Evolutionary conservation across 495 filamentous ascomycete species (phyloP), one percentile per base, ranked within the genome.

Genomic region (Hypoxylon trugodes): DNA sequence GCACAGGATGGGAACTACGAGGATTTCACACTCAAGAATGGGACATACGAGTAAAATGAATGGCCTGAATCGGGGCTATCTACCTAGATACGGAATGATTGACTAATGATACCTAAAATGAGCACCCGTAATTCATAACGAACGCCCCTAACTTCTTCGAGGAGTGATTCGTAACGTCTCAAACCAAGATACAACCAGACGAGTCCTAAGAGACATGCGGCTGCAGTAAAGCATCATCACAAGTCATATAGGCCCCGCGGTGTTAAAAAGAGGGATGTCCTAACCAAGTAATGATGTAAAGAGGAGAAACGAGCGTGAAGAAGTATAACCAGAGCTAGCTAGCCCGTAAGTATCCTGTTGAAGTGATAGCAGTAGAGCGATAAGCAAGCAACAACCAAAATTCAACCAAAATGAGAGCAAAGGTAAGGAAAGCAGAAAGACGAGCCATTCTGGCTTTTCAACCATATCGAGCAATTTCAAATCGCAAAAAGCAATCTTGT

Each of bases 51-150:
- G 53, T 56, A 60, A 28, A 68, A 63, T 59, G 59, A 68, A 68
- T 64, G 65, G 46, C 41, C 43, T 61, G 28, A 46, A 18, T 55
- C 32, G 40, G 49, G 41, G 41, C 49, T 62, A 59, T 68, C 53
- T 68, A 68, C 52, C 65, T 55, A 59, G 52, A 54, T 54, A 59
- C 41, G 47, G 28, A 59, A 64, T 32, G 65, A 64, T 41, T 51
- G 65, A 64, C 59, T 64, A 68, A 68, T 59, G 65, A 68, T 64
- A 68, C 54, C 53, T 68, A 12, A 59, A 53, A 52, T 15, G 49
- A 50, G 35, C 22, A 57, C 45, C 47, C 52, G 53, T 5, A 52
- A 46, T 36, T 26, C 9, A 54, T 18, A 49, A 52, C 21, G 36
- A 52, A 4, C 25, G 45, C 25, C 28, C 19, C 36, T 15, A 28